phyloP scores from a whole-genome alignment of 2,329 filamentous ascomycete genomes.

The Stemphylium vesicarium region DNA sequence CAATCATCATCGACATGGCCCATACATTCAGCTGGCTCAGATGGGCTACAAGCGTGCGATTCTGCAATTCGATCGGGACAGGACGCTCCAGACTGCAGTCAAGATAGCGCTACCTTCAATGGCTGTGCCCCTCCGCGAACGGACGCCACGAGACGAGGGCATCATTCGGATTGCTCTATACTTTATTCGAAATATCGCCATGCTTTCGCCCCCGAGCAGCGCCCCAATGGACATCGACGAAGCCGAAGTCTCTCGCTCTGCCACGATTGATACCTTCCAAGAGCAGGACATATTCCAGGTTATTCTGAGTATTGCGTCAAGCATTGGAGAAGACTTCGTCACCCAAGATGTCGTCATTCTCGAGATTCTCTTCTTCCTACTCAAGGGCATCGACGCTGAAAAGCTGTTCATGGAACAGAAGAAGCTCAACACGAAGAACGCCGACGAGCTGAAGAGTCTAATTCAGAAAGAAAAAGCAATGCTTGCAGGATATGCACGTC shows the following conservation, averaged over 20 bases:
- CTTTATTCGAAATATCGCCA: conserved; percentile 85
- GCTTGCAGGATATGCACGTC: conserved; percentile 75
- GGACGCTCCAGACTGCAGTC: conserved; percentile 80
- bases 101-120: conserved; percentile 85
- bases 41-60: conserved; percentile 88
- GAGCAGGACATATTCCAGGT: conserved; percentile 89
- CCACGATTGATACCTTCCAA: conserved; percentile 86
- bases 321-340: conserved; percentile 91
- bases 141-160: conserved; percentile 81
- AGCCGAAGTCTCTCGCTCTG: conserved; percentile 83
- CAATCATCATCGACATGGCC: conserved; percentile 91
- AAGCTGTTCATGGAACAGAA: conserved; percentile 85
- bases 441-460: conserved; percentile 74
- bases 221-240: conserved; percentile 85
- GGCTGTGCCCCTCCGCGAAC: conserved; percentile 76
- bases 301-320: conserved; percentile 84
- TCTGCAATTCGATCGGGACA: conserved; percentile 78
- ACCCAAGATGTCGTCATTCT: conserved; percentile 87
- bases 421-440: conserved; percentile 71
- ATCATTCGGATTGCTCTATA: conserved; percentile 91
- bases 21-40: conserved; percentile 87
- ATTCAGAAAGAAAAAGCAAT: conserved; percentile 86
- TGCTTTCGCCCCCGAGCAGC: conserved; percentile 77
- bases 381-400: conserved; percentile 85
- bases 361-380: conserved; percentile 88